Evolutionary conservation across 306 rosid species (phyloP).

Genomic region (Benincasa hispida): DNA sequence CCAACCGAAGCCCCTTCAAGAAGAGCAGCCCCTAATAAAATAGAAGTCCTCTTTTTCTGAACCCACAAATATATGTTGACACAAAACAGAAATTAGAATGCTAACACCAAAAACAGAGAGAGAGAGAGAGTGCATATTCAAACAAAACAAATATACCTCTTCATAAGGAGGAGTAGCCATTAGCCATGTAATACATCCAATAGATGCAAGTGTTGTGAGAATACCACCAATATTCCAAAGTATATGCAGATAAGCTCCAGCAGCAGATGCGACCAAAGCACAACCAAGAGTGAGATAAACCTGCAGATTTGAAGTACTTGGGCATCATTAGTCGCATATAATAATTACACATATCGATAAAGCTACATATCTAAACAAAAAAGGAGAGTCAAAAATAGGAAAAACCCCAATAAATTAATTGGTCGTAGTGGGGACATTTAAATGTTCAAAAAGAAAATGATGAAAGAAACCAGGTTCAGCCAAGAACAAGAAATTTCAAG

Average conservation of each 20-base stretch:
- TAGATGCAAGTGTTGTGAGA: constrained; percentile 38
- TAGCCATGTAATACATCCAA: constrained; percentile 62
- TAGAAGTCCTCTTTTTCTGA: constrained; percentile 40
- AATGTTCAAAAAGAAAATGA: too few species aligned
- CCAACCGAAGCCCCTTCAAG: constrained; percentile 76
- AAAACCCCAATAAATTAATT: not conserved
- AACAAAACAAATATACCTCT: constrained; percentile 29
- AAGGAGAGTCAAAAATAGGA: not conserved
- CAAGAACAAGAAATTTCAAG: not conserved
- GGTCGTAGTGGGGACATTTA: not conserved
- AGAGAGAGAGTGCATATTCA: not conserved
- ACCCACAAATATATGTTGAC: constrained; percentile 8
- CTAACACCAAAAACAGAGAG: not conserved
- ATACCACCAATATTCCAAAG: constrained; percentile 79
- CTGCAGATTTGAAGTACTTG: constrained; percentile 22
- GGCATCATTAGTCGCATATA: not conserved
- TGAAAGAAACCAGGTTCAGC: not conserved
- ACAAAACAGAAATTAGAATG: not conserved
- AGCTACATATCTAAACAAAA: not conserved
- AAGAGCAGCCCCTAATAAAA: constrained; percentile 45
- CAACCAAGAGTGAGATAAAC: constrained; percentile 66
- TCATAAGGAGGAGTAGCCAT: constrained; percentile 38
- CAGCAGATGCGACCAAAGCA: constrained; percentile 53
- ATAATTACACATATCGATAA: not conserved
- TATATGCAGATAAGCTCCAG: constrained; percentile 64